phyloP scores from a whole-genome alignment of 2,329 filamentous ascomycete genomes.

The Cordyceps militaris region DNA sequence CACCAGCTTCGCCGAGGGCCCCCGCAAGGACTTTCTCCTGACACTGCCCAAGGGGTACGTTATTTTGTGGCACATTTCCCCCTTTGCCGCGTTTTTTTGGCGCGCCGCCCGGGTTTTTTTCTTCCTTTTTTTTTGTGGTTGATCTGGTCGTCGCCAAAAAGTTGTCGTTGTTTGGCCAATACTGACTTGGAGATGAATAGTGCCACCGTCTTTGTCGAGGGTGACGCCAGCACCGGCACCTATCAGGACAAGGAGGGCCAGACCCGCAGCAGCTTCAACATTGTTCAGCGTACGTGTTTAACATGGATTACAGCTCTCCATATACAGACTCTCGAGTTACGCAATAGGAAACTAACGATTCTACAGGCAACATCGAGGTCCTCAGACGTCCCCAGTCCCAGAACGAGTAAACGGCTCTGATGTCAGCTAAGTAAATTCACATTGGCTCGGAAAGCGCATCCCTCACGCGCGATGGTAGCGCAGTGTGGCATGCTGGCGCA shows the following conservation, averaged over 20 bases:
- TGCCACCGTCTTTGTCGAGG: conserved; percentile 74
- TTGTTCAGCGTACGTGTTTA: conserved; percentile 72
- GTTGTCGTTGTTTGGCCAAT: not conserved
- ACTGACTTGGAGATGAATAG: conserved; percentile 37
- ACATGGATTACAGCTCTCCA: no score
- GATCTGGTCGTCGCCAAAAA: not conserved
- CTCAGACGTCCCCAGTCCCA: conserved; percentile 34
- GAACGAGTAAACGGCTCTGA: conserved; percentile 15
- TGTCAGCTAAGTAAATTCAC: not conserved
- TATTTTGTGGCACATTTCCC: not conserved
- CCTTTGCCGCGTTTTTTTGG: no score
- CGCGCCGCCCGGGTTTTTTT: no score
- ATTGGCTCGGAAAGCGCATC: not conserved
- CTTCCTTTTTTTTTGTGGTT: no score
- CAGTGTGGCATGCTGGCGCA: not conserved
- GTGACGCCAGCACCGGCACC: conserved; percentile 61
- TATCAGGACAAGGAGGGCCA: conserved; percentile 68
- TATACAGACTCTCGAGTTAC: not conserved
- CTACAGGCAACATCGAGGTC: conserved; percentile 38
- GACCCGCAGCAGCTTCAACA: conserved; percentile 54
- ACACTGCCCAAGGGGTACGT: conserved; percentile 79
- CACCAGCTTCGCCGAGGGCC: conserved; percentile 64
- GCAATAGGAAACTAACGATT: not conserved
- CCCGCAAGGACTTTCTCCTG: conserved; percentile 64
- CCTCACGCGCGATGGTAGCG: not conserved